Conservation (phyloP, 2,329 filamentous ascomycete genomes). For the Claviceps monticola region DNA sequence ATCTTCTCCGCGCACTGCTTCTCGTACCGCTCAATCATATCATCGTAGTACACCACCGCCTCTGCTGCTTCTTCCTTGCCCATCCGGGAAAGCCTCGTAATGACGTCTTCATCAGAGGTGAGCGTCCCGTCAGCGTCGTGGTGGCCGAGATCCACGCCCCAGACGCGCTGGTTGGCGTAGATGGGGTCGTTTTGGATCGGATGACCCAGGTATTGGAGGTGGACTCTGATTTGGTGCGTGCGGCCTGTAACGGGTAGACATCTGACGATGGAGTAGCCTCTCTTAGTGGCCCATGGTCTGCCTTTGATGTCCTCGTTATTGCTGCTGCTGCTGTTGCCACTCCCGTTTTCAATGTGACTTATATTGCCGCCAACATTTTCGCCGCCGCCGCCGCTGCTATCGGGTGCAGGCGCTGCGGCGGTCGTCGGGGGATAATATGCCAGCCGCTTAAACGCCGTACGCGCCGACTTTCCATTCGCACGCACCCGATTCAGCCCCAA, state of each 20-base stretch:
- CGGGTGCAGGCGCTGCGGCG: not conserved
- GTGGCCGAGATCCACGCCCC: constrained; percentile 64
- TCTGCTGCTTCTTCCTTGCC: constrained; percentile 88
- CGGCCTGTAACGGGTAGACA: constrained; percentile 87
- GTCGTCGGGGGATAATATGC: constrained; percentile 75
- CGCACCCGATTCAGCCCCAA: constrained; percentile 88
- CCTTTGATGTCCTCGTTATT: constrained; percentile 8
- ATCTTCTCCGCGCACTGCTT: constrained; percentile 86
- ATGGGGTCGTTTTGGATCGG: constrained; percentile 97
- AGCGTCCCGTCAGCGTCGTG: constrained; percentile 49
- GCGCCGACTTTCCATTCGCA: constrained; percentile 78
- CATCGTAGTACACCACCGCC: constrained; percentile 84
- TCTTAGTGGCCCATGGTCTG: constrained; percentile 36
- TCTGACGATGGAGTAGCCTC: constrained; percentile 87
- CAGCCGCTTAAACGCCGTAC: constrained; percentile 80
- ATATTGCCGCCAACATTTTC: too few relatives aligned
- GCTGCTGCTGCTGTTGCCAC: too few relatives aligned
- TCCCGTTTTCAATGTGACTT: too few relatives aligned
- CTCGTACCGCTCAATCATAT: constrained; percentile 83
- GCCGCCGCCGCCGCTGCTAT: too few relatives aligned
- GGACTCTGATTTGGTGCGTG: constrained; percentile 89
- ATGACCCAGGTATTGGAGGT: constrained; percentile 86
- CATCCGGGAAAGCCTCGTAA: constrained; percentile 74
- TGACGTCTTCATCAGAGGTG: constrained; percentile 78
- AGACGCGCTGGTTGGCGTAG: constrained; percentile 88